Evolutionary conservation across 345 rosid species (phyloP).

Genomic region (Xanthoceras sorbifolium): DNA sequence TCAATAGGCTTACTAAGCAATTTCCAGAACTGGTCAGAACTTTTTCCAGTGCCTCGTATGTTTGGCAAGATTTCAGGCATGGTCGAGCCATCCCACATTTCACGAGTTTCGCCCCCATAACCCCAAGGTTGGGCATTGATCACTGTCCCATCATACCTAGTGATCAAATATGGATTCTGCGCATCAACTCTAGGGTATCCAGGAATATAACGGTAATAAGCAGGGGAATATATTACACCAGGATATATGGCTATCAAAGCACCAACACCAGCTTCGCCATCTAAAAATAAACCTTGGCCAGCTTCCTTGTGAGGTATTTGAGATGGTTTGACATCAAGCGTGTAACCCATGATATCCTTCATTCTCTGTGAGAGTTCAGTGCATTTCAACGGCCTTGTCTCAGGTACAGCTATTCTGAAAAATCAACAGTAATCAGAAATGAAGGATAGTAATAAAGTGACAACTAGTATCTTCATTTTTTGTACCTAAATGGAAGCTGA

Average conservation of each 20-base stretch:
- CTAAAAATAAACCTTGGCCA: constrained; percentile 71
- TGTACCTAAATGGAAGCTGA: background rate
- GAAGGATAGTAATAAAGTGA: constrained; percentile 9
- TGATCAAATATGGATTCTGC: constrained; percentile 72
- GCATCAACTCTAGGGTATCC: constrained; percentile 75
- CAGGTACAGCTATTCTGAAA: constrained; percentile 74
- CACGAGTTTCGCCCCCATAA: constrained; percentile 60
- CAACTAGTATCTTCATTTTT: constrained; percentile 6
- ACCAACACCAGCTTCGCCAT: constrained; percentile 81
- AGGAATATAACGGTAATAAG: constrained; percentile 74
- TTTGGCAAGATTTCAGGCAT: constrained; percentile 32
- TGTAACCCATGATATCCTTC: constrained; percentile 68
- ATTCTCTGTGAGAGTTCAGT: constrained; percentile 57
- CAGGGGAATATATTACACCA: constrained; percentile 74
- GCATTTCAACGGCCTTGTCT: constrained; percentile 59
- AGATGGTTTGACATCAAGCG: constrained; percentile 64
- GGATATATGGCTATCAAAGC: constrained; percentile 83
- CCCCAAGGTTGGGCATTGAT: constrained; percentile 94
- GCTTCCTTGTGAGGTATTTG: constrained; percentile 72
- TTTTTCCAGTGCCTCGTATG: constrained; percentile 33
- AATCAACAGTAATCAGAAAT: constrained; percentile 43
- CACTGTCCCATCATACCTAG: constrained; percentile 76
- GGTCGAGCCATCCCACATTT: constrained; percentile 56
- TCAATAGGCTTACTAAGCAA: constrained; percentile 71
- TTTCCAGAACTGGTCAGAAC: constrained; percentile 73